Conservation (phyloP, 2,329 filamentous ascomycete species). For the Diaporthe vexans region DNA sequence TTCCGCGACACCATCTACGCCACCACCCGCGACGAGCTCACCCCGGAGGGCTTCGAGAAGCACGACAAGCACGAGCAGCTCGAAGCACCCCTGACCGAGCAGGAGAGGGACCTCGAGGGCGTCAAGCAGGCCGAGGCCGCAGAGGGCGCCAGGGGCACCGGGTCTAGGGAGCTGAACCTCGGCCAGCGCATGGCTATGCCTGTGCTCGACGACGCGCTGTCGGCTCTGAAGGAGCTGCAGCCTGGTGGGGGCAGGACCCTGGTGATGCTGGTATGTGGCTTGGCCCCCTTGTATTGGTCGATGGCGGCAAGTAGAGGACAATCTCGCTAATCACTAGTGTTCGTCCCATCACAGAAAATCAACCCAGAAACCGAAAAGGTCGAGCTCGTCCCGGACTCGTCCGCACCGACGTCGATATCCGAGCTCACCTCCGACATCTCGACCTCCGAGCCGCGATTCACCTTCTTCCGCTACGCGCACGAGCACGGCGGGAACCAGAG, state of each 20-base stretch:
- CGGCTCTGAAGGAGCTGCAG: slow-evolving; percentile 72
- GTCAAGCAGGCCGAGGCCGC: slow-evolving; percentile 96
- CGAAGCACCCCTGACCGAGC: slow-evolving; percentile 81
- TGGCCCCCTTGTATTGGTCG: too few relatives aligned
- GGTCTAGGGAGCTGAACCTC: slow-evolving; percentile 69
- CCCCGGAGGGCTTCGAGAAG: slow-evolving; percentile 75
- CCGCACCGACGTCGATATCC: slow-evolving; percentile 66
- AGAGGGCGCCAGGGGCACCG: slow-evolving; percentile 75
- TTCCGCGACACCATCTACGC: slow-evolving; percentile 83
- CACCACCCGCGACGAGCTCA: slow-evolving; percentile 79
- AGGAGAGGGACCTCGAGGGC: slow-evolving; percentile 96
- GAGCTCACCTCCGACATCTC: slow-evolving; percentile 75
- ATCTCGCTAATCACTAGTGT: slow-evolving; percentile 20
- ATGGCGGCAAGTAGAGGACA: too few relatives aligned
- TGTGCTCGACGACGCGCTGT: slow-evolving; percentile 73
- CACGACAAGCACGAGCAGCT: slow-evolving; percentile 77
- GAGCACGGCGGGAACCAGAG: slow-evolving; percentile 65
- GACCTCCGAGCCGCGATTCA: slow-evolving; percentile 78
- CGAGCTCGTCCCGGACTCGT: slow-evolving; percentile 71
- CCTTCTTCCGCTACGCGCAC: slow-evolving; percentile 79
- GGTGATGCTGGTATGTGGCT: slow-evolving; percentile 73
- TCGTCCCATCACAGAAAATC: slow-evolving; percentile 70
- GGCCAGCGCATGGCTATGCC: slow-evolving; percentile 71
- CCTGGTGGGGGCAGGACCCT: slow-evolving; percentile 64
- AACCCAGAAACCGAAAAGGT: slow-evolving; percentile 78